Evolutionary conservation across 176 grass and related monocot species (phyloP).

Genomic region (Oryza brachyantha): DNA sequence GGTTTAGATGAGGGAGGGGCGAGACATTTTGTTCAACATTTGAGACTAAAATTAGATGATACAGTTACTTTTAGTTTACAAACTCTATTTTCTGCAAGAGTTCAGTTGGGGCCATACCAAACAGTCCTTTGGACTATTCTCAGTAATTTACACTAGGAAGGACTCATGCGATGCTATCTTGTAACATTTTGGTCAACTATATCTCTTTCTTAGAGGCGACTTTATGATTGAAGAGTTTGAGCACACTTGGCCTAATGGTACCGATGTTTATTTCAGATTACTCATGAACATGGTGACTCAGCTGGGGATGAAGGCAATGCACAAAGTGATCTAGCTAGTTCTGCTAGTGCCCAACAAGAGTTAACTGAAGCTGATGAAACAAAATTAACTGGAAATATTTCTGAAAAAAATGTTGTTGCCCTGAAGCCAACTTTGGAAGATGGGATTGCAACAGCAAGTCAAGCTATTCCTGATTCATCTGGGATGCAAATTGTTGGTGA

Average conservation of each 20-base stretch:
- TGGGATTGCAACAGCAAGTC: conserved; percentile 3
- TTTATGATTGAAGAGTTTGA: not conserved
- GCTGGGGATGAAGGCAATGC: conserved; percentile 1
- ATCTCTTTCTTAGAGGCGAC: not conserved
- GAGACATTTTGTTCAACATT: too few relatives aligned
- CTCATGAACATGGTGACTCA: not conserved
- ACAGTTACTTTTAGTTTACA: too few relatives aligned
- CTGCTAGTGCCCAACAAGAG: conserved; percentile 43
- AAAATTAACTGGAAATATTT: conserved; percentile 25
- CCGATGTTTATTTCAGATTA: conserved; percentile 28
- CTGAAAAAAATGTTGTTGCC: conserved; percentile 39
- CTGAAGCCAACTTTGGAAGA: conserved; percentile 23
- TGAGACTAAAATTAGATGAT: too few relatives aligned
- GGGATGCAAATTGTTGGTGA: conserved; percentile 84
- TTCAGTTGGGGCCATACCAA: too few relatives aligned
- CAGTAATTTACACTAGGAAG: not conserved
- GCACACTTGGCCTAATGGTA: not conserved
- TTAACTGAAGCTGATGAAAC: conserved; percentile 31
- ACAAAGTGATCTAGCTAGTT: conserved; percentile 25
- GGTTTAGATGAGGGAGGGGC: too few relatives aligned
- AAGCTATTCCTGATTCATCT: conserved; percentile 44
- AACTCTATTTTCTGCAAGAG: too few relatives aligned
- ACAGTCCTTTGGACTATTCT: not conserved
- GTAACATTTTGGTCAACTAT: not conserved
- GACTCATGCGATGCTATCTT: not conserved